A percentile compares a stretch with the other conserved stretches of the same genome.
These are phyloP conservation scores for Cryptococcus maquisensis DNA, from an alignment of 1,284 basidiomycete species.

Conservation along the genomic window DNA sequence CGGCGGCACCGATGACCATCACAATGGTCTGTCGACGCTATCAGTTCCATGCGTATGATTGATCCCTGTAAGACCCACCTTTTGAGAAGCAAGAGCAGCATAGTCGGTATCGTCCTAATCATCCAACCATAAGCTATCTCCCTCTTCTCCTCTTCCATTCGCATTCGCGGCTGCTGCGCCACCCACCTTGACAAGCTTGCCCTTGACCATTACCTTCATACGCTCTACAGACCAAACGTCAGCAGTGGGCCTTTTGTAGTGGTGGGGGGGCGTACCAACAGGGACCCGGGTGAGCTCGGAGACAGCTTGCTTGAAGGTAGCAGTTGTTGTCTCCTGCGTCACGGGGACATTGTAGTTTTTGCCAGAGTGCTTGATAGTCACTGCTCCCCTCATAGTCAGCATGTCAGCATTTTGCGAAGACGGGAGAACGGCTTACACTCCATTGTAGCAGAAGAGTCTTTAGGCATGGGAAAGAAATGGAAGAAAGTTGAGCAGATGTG, in stretches of 20 bases:
- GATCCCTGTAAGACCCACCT: conserved; percentile 13
- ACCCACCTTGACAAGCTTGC: conserved; percentile 55
- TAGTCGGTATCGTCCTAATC: conserved; percentile 79
- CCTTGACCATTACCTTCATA: conserved; percentile 97
- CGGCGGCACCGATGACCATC: conserved; percentile 73
- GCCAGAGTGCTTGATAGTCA: conserved; percentile 88
- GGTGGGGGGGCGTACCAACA: conserved; percentile 30
- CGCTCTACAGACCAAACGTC: conserved; percentile 56
- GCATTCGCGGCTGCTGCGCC: neutral
- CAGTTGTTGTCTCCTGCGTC: conserved; percentile 57
- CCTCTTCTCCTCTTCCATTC: neutral
- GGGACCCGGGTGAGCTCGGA: conserved; percentile 82
- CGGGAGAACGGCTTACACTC: too few species aligned
- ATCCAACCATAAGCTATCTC: neutral
- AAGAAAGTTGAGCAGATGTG: too few species aligned
- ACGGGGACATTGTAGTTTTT: conserved; percentile 58
- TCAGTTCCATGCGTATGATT: neutral
- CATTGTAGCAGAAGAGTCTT: too few species aligned
- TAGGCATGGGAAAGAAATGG: too few species aligned
- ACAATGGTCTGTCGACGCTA: conserved; percentile 43
- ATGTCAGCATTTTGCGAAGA: too few species aligned
- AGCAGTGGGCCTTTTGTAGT: neutral
- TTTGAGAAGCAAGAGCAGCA: conserved; percentile 50
- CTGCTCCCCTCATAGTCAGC: conserved; percentile 38
- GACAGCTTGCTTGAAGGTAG: conserved; percentile 75